Evolutionary conservation across 2,329 filamentous ascomycete genomes (phyloP), one percentile per base, ranked within the genome.

Genomic region (Pyrenochaeta sp.): DNA sequence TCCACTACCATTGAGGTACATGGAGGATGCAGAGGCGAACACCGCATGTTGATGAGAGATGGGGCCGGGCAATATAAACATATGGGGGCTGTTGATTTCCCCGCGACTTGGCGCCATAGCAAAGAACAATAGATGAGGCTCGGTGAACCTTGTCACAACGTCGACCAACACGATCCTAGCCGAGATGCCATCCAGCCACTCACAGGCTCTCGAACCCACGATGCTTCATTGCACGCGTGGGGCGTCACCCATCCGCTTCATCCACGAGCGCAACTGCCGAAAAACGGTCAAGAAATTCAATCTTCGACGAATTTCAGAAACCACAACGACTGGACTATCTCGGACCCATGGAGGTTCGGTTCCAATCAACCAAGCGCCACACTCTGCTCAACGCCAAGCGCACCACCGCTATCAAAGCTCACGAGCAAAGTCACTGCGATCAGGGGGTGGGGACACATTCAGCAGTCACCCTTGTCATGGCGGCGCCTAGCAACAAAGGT

Each of bases 51-150:
- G 19, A 35, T 38, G 35, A 27, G 21, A 21, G 28, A 39, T 35
- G 22, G 26, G 14, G 34, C 26, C 17, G 26, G 29, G 35, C 22
- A 50, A 50, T 50, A 27, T 46, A 46, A 38, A 37, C 24, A 50
- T 23, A 43, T 43, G 35, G 28, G 14, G 17, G 21, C 21, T 37
- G n/a, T 43, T 23, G 28, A 42, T 17, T 40, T 34, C 46, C 41
- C 50, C 44, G 42, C 45, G 41, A 31, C 53, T 59, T 56, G 53
- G 51, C 55, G 11, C 10, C 28, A 20, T 35, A 47, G 44, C 28
- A 51, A 45, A 48, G 38, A 40, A 32, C 32, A 18, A 48, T 45
- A 53, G 36, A 57, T 48, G 41, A 44, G 27, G 40, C 40, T 49
- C 27, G 40, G 45, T 31, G 38, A 51, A 51, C 47, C 36, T 45